Conservation (phyloP, 2,329 filamentous ascomycete species). For the Pestalotiopsis sp. region DNA sequence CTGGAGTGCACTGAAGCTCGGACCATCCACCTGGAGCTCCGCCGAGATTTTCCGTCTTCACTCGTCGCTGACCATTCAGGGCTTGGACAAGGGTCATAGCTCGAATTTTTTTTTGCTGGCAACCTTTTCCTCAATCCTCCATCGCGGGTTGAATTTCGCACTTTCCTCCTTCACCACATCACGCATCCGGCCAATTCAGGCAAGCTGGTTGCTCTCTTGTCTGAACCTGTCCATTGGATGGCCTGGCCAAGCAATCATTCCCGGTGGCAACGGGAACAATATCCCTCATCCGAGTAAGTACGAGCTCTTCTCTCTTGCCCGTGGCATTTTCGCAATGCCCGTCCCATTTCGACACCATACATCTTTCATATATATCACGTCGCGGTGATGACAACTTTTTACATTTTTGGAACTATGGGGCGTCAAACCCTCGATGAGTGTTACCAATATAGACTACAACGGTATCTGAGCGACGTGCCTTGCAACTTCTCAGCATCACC, state of each 20-base stretch:
- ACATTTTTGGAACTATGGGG: slow-evolving; percentile 58
- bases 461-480: slow-evolving; percentile 79
- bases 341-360: neutral
- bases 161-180: neutral
- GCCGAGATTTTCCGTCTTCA: slow-evolving; percentile 11
- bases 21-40: neutral
- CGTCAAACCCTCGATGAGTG: slow-evolving; percentile 63
- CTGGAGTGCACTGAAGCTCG: neutral
- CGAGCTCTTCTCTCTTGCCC: neutral
- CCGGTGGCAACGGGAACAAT: slow-evolving; percentile 21
- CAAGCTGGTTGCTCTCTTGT: slow-evolving; percentile 1
- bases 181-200: slow-evolving; percentile 4
- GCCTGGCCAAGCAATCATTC: slow-evolving; percentile 21
- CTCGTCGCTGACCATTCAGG: neutral
- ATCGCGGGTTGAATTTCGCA: neutral
- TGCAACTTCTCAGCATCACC: slow-evolving; percentile 9
- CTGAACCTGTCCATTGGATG: slow-evolving; percentile 17
- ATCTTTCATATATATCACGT: slow-evolving; percentile 16
- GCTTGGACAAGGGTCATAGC: neutral
- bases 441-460: slow-evolving; percentile 87
- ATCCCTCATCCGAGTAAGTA: slow-evolving; percentile 25
- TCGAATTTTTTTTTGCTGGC: neutral
- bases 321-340: neutral
- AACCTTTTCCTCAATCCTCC: neutral
- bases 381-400: slow-evolving; percentile 65